Percentiles rank a stretch among this genome's conserved stretches.
Evolutionary conservation across 225 moss, liverwort and hornwort species (phyloP).

Genomic region (Polytrichum commune): DNA sequence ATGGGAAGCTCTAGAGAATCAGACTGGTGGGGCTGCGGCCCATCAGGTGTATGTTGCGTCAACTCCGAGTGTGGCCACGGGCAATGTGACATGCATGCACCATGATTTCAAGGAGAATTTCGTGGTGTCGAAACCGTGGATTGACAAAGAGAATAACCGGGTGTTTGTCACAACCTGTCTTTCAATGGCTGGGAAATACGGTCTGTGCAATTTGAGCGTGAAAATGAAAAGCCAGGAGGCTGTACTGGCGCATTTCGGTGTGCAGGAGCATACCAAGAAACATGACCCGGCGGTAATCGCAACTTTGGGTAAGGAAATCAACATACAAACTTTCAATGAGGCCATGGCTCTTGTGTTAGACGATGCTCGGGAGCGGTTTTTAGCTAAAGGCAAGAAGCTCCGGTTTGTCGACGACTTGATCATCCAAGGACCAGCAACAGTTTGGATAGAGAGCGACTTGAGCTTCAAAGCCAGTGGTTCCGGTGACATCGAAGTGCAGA

Average conservation of each 20-base stretch:
- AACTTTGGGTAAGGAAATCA: slow-evolving; percentile 41
- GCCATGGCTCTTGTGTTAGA: slow-evolving; percentile 45
- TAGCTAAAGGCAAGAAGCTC: slow-evolving; percentile 49
- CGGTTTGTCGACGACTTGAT: slow-evolving; percentile 65
- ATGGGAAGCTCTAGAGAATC: slow-evolving; percentile 38
- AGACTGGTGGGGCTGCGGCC: slow-evolving; percentile 28
- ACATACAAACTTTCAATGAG: slow-evolving; percentile 37
- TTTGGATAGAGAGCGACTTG: slow-evolving; percentile 59
- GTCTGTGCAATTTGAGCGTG: slow-evolving; percentile 47
- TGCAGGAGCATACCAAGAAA: background rate
- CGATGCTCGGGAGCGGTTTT: slow-evolving; percentile 35
- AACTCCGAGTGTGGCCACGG: slow-evolving; percentile 15
- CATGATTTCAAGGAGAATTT: slow-evolving; percentile 55
- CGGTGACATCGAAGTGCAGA: slow-evolving; percentile 37
- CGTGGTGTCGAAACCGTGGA: slow-evolving; percentile 55
- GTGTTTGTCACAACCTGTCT: slow-evolving; percentile 41
- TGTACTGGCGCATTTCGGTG: slow-evolving; percentile 16
- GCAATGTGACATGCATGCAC: slow-evolving; percentile 28
- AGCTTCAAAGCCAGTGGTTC: slow-evolving; percentile 21
- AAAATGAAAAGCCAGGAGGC: slow-evolving; percentile 61
- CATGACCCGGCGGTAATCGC: slow-evolving; percentile 1
- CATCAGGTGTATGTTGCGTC: slow-evolving; percentile 48
- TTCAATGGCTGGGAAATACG: background rate
- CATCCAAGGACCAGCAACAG: slow-evolving; percentile 11
- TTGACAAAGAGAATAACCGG: slow-evolving; percentile 21